Evolutionary conservation across 2,329 filamentous ascomycete genomes (phyloP).

Genomic region (Aspergillus fumigatiaffinis): DNA sequence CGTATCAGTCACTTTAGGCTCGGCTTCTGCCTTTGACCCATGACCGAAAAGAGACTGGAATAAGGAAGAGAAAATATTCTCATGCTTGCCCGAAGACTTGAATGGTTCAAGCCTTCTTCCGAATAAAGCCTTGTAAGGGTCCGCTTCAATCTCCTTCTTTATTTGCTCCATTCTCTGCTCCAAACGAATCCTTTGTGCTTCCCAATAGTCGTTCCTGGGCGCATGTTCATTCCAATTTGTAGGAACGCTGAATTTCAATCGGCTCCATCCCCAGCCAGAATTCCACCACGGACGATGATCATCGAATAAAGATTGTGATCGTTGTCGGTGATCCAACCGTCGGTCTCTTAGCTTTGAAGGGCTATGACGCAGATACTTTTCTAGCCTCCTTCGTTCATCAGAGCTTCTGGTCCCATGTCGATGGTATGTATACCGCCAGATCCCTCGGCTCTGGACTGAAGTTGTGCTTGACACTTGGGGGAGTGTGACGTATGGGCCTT

Average conservation of each 20-base stretch:
- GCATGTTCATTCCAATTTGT: not conserved
- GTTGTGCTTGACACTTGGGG: not conserved
- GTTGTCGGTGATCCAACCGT: not conserved
- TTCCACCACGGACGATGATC: slow-evolving; percentile 12
- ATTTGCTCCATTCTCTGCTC: slow-evolving; percentile 34
- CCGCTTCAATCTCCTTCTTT: slow-evolving; percentile 31
- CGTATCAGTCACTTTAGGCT: not conserved
- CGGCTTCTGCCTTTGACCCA: slow-evolving; percentile 3
- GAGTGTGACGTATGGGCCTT: not conserved
- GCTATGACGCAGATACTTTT: slow-evolving; percentile 1
- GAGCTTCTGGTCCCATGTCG: not conserved
- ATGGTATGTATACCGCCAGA: slow-evolving; percentile 7
- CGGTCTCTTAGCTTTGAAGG: not conserved
- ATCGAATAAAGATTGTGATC: slow-evolving; percentile 1
- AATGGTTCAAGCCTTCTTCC: slow-evolving; percentile 31
- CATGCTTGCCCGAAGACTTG: slow-evolving; percentile 13
- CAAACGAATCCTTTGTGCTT: slow-evolving; percentile 18
- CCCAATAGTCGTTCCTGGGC: slow-evolving; percentile 14
- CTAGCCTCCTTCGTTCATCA: not conserved
- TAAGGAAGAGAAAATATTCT: slow-evolving; percentile 26
- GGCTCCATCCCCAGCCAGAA: slow-evolving; percentile 11
- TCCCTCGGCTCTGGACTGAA: slow-evolving; percentile 5
- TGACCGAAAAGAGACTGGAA: slow-evolving; percentile 26
- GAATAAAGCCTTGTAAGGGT: slow-evolving; percentile 41
- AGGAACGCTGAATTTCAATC: not conserved